Conservation (phyloP, 2,329 filamentous ascomycete species). For the Penicillium decumbens region DNA sequence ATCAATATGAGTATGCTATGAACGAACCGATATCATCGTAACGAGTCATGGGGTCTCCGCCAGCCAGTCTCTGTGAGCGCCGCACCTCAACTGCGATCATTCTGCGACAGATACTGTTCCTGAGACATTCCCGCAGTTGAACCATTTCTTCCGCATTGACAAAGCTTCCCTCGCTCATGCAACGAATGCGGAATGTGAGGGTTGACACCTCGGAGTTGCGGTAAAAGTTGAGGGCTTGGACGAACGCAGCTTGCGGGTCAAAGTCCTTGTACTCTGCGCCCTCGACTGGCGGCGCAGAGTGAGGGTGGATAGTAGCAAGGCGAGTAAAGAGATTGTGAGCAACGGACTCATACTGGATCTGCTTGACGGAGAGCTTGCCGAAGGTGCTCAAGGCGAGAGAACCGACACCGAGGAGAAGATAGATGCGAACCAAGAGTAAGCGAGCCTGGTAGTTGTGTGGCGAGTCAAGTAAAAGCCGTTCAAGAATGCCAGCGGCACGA, state of each 20-base stretch:
- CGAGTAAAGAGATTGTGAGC: constrained; percentile 47
- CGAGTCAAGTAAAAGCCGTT: constrained; percentile 39
- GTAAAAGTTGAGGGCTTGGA: constrained; percentile 41
- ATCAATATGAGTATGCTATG: too few species aligned
- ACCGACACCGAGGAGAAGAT: constrained; percentile 42
- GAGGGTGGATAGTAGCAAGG: constrained; percentile 46
- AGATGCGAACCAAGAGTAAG: constrained; percentile 43
- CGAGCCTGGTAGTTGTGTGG: constrained; percentile 47
- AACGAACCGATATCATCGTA: constrained; percentile 39
- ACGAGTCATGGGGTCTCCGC: constrained; percentile 33
- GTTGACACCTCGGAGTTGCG: constrained; percentile 38
- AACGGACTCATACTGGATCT: constrained; percentile 47
- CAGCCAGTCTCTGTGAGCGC: constrained; percentile 39
- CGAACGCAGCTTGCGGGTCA: constrained; percentile 39
- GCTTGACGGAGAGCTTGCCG: constrained; percentile 45
- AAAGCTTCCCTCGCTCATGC: constrained; percentile 42
- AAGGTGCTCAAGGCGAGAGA: constrained; percentile 46
- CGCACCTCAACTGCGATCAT: constrained; percentile 43
- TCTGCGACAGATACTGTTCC: constrained; percentile 39
- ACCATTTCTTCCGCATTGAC: constrained; percentile 43
- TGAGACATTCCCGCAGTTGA: constrained; percentile 37
- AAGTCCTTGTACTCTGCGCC: constrained; percentile 41
- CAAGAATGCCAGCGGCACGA: constrained; percentile 38
- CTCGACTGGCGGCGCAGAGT: constrained; percentile 38
- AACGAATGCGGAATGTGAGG: constrained; percentile 34